These are phyloP conservation scores for Capsella bursapastoris DNA, from an alignment of 345 rosid genomes.

Conservation along the genomic window DNA sequence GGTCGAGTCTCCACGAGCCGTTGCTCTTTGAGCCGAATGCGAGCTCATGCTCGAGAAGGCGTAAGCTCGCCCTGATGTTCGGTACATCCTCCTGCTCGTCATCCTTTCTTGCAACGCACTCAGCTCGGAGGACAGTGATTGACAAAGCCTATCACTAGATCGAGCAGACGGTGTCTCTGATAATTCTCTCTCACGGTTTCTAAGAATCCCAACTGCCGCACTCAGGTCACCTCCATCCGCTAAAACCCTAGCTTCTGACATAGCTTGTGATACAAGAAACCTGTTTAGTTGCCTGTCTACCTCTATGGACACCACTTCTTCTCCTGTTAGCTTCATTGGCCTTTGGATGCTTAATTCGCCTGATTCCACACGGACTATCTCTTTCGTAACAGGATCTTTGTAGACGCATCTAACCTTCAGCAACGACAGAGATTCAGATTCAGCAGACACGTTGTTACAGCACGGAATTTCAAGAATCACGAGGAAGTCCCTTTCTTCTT, in stretches of 20 bases:
- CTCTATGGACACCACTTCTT: conserved; percentile 65
- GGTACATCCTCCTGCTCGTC: conserved; percentile 36
- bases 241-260: conserved; percentile 72
- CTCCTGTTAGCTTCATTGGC: conserved; percentile 51
- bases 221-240: conserved; percentile 74
- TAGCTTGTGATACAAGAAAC: conserved; percentile 78
- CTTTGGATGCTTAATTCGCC: conserved; percentile 61
- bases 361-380: conserved; percentile 50
- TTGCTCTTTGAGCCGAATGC: conserved; percentile 45
- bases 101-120: conserved; percentile 44
- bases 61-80: conserved; percentile 43
- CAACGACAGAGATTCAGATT: conserved; percentile 58
- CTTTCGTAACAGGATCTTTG: conserved; percentile 69
- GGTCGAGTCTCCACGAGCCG: conserved; percentile 30
- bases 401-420: conserved; percentile 70
- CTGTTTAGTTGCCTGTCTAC: conserved; percentile 88
- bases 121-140: conserved; percentile 37
- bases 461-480: conserved; percentile 67
- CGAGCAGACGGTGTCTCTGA: conserved; percentile 35
- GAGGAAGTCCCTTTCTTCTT: conserved; percentile 92
- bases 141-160: conserved; percentile 33
- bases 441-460: conserved; percentile 43
- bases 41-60: conserved; percentile 42
- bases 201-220: conserved; percentile 55
- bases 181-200: conserved; percentile 33